Percentiles rank a stretch among this genome's conserved stretches.
Conservation (phyloP, 345 rosid genomes). For the Citrus mangshanensis region DNA sequence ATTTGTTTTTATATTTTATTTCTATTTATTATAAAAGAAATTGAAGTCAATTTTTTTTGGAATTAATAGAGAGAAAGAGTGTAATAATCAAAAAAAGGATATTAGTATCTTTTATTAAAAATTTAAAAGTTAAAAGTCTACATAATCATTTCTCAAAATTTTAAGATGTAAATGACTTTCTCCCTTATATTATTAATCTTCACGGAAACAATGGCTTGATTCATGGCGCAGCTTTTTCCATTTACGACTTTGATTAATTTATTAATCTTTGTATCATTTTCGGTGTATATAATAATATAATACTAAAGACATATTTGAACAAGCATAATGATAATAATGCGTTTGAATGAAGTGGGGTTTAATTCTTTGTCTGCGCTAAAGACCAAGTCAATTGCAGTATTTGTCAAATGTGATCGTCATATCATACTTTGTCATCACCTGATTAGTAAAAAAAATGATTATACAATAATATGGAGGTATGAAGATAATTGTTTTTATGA, state of each 20-base stretch:
- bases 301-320: not conserved
- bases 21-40: too few relatives aligned
- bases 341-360: not conserved
- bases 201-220: constrained; percentile 22
- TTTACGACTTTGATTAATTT: not conserved
- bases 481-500: not conserved
- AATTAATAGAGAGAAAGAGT: too few relatives aligned
- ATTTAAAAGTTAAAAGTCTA: too few relatives aligned
- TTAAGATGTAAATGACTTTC: too few relatives aligned
- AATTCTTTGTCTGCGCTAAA: not conserved
- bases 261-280: not conserved
- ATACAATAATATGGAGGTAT: not conserved
- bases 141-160: too few relatives aligned
- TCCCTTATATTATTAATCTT: not conserved
- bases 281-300: not conserved
- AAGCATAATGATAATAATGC: not conserved
- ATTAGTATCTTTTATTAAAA: too few relatives aligned
- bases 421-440: not conserved
- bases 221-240: constrained; percentile 5
- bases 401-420: not conserved
- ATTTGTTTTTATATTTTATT: too few relatives aligned
- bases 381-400: not conserved
- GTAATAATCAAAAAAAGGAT: rapidly evolving
- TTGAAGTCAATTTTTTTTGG: too few relatives aligned
- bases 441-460: not conserved